Evolutionary conservation across 2,329 filamentous ascomycete species (phyloP).

Genomic region (Fusarium sp.): DNA sequence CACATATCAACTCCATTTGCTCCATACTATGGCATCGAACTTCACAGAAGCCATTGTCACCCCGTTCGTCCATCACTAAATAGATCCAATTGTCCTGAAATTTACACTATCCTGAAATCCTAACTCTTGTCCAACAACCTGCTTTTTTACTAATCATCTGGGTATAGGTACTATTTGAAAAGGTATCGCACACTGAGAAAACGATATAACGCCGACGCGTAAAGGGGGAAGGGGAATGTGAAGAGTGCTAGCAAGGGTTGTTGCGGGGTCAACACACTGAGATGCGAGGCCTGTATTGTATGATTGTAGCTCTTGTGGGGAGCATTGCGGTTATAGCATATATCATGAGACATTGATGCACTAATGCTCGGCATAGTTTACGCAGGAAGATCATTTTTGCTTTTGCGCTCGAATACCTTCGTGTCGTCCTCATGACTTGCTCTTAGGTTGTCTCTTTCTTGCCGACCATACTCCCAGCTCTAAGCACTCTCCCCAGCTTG

Average conservation of each 20-base stretch:
- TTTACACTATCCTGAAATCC: slow-evolving; percentile 24
- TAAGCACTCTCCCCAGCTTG: slow-evolving; percentile 86
- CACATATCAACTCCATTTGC: not conserved
- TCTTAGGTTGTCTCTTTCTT: slow-evolving; percentile 69
- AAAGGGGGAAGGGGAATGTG: slow-evolving; percentile 29
- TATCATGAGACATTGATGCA: slow-evolving; percentile 31
- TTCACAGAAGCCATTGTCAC: not conserved
- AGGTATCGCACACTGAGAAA: slow-evolving; percentile 87
- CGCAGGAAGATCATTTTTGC: slow-evolving; percentile 27
- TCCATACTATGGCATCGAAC: not conserved
- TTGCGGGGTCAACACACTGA: slow-evolving; percentile 2
- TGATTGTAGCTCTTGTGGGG: slow-evolving; percentile 5
- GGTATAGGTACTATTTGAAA: slow-evolving; percentile 76
- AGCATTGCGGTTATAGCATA: slow-evolving; percentile 26
- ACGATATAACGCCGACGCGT: slow-evolving; percentile 72
- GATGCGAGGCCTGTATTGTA: slow-evolving; percentile 10
- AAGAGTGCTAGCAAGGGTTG: slow-evolving; percentile 16
- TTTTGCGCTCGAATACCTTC: slow-evolving; percentile 23
- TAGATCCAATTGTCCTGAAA: slow-evolving; percentile 23
- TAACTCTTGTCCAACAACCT: slow-evolving; percentile 20
- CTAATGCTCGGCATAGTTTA: slow-evolving; percentile 17
- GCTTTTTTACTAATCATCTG: slow-evolving; percentile 45
- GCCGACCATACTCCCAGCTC: slow-evolving; percentile 90
- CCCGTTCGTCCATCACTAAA: slow-evolving; percentile 2
- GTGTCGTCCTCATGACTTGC: slow-evolving; percentile 12